Conservation (phyloP, 441 rosid genomes). For the Pelargonium cotyledonis region DNA sequence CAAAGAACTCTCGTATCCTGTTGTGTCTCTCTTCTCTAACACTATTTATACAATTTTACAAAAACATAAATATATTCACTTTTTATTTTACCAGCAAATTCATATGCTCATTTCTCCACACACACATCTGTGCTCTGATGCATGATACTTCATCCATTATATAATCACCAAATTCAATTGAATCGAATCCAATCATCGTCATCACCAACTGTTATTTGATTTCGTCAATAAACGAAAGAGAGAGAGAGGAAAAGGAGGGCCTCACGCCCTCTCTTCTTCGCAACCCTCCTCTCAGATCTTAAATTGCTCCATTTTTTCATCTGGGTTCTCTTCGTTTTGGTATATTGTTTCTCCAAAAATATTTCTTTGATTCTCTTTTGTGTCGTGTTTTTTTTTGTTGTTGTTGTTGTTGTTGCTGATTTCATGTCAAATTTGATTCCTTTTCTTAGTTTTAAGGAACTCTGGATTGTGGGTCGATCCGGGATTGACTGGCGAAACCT, state of each 20-base stretch:
- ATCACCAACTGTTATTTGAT: conserved; percentile 21
- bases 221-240: conserved; percentile 12
- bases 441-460: conserved; percentile 32
- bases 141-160: conserved; percentile 29
- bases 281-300: conserved; percentile 44
- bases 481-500: conserved; percentile 4
- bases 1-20: conserved; percentile 19
- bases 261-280: conserved; percentile 47
- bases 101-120: background rate
- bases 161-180: conserved; percentile 19
- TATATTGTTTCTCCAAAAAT: conserved; percentile 19
- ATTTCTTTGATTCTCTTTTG: conserved; percentile 14
- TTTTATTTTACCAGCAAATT: background rate
- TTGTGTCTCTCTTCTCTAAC: conserved; percentile 12
- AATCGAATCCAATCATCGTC: background rate
- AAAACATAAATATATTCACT: background rate
- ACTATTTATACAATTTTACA: conserved; percentile 15
- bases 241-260: conserved; percentile 46
- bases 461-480: conserved; percentile 22
- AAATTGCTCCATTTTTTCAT: conserved; percentile 40
- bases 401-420: conserved; percentile 8
- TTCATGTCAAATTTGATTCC: conserved; percentile 17
- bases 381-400: conserved; percentile 28
- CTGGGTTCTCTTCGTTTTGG: conserved; percentile 34
- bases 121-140: conserved; percentile 16